Conservation (phyloP, 257 asterid species). For the Paraleonurus japonicus region DNA sequence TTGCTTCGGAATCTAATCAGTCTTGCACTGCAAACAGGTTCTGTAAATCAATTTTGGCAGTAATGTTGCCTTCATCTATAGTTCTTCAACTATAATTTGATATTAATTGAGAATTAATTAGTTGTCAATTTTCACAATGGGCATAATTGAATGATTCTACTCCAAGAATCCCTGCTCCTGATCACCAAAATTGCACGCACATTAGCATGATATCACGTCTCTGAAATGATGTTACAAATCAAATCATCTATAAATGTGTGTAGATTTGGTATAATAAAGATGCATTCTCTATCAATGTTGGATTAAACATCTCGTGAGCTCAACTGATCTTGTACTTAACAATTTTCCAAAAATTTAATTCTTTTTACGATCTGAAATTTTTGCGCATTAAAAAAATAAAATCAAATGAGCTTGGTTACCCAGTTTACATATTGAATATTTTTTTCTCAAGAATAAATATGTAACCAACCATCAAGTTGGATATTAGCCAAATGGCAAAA, state of each 20-base stretch:
- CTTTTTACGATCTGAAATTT: not conserved
- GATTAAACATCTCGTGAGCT: not conserved
- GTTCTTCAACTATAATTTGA: slow-evolving; percentile 7
- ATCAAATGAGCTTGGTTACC: not conserved
- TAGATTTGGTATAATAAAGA: no score
- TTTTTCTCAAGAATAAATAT: not conserved
- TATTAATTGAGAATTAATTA: not conserved
- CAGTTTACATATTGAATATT: not conserved
- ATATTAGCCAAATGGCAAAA: not conserved
- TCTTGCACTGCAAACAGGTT: slow-evolving; percentile 25
- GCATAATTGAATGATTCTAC: no score
- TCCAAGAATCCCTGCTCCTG: no score
- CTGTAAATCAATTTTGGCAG: slow-evolving; percentile 28
- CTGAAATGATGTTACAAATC: no score
- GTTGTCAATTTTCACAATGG: not conserved
- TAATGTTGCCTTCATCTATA: slow-evolving; percentile 4
- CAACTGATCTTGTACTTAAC: not conserved
- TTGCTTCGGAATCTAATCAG: no score
- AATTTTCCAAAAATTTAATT: not conserved
- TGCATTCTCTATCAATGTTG: not conserved
- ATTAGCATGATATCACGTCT: no score
- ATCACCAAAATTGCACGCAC: no score
- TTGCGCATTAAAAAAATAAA: not conserved
- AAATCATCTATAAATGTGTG: no score
- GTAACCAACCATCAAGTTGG: not conserved